phyloP scores from a whole-genome alignment of 495 filamentous ascomycete genomes.

The Elasticomyces elasticus region DNA sequence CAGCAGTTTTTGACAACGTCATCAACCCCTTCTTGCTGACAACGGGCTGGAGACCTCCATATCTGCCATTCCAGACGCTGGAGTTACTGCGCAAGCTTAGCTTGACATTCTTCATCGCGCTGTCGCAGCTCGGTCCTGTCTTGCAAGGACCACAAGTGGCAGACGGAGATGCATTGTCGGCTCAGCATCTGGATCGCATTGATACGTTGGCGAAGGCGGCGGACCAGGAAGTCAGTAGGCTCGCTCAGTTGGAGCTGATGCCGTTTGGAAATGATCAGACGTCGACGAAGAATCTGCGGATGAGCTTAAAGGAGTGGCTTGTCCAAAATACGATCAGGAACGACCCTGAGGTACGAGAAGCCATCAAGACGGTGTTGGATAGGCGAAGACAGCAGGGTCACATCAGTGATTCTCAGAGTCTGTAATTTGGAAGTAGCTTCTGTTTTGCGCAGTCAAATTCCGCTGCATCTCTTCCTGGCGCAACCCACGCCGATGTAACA shows the following conservation, averaged over 20 bases:
- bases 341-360: conserved; percentile 34
- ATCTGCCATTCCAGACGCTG: conserved; percentile 83
- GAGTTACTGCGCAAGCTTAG: conserved; percentile 63
- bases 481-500: too few relatives aligned
- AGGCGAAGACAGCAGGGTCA: conserved; percentile 20
- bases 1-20: conserved; percentile 45
- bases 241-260: conserved; percentile 66
- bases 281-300: conserved; percentile 35
- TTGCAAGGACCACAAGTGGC: conserved; percentile 33
- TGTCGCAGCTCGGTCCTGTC: conserved; percentile 70
- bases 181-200: conserved; percentile 48
- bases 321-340: conserved; percentile 35
- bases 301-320: conserved; percentile 32
- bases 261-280: conserved; percentile 64
- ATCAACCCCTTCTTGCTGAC: conserved; percentile 52
- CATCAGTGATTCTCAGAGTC: not conserved
- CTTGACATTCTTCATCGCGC: conserved; percentile 78
- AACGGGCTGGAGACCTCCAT: conserved; percentile 46
- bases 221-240: conserved; percentile 56
- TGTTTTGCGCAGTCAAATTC: too few relatives aligned
- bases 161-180: conserved; percentile 24
- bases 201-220: conserved; percentile 42
- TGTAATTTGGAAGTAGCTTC: not conserved
- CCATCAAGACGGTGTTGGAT: conserved; percentile 27
- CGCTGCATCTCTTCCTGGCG: too few relatives aligned